These are phyloP conservation scores for Ehretia macrophylla DNA, from an alignment of 257 asterid genomes.

Conservation along the genomic window DNA sequence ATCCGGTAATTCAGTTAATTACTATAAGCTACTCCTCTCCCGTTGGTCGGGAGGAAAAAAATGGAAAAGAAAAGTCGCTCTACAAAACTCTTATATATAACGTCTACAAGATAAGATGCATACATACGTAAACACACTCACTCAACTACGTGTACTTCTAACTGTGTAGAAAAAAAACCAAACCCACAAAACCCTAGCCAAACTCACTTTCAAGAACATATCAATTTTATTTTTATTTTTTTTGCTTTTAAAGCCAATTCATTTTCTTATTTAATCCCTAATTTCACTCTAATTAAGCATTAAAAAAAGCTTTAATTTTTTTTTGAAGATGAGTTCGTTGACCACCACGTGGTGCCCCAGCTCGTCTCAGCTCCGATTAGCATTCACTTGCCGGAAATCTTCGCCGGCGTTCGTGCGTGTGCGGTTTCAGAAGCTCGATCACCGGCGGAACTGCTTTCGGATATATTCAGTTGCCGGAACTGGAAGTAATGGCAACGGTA, in stretches of 20 bases:
- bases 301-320: too few relatives aligned
- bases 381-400: slow-evolving; percentile 44
- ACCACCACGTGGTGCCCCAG: slow-evolving; percentile 66
- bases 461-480: slow-evolving; percentile 26
- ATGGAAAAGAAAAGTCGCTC: background rate
- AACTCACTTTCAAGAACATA: background rate
- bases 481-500: slow-evolving; percentile 35
- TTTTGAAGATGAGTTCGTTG: slow-evolving; percentile 46
- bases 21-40: background rate
- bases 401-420: slow-evolving; percentile 21
- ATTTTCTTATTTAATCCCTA: too few relatives aligned
- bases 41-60: background rate
- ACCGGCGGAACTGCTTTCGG: slow-evolving; percentile 25
- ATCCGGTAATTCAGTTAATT: background rate
- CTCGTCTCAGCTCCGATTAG: slow-evolving; percentile 85
- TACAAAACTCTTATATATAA: background rate
- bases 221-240: too few relatives aligned
- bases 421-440: slow-evolving; percentile 41
- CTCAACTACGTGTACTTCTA: too few relatives aligned
- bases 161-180: too few relatives aligned
- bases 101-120: background rate
- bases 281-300: too few relatives aligned
- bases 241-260: too few relatives aligned
- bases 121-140: background rate
- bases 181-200: background rate